phyloP scores from a whole-genome alignment of 2,329 filamentous ascomycete species.

The Byssothecium circinans region DNA sequence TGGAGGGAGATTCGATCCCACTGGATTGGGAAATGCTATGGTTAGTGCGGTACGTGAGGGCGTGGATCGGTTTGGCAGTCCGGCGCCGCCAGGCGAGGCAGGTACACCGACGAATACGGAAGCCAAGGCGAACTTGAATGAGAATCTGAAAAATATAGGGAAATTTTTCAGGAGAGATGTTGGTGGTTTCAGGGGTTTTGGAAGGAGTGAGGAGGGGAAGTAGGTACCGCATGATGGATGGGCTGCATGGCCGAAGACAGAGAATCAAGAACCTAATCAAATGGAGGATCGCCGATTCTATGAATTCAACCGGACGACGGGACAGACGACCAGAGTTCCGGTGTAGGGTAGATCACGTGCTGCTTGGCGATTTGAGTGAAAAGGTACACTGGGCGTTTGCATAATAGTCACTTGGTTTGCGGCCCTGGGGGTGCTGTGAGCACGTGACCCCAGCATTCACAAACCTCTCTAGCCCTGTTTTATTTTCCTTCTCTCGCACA shows the following conservation, averaged over 20 bases:
- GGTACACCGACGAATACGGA: slow-evolving; percentile 45
- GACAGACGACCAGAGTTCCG: too few species aligned
- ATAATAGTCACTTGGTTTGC: too few species aligned
- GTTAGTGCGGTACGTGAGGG: slow-evolving; percentile 86
- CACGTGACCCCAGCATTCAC: too few species aligned
- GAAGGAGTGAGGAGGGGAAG: slow-evolving; percentile 34
- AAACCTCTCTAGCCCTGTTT: too few species aligned
- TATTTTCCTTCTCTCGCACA: too few species aligned
- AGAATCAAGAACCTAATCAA: background rate
- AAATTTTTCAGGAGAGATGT: slow-evolving; percentile 94
- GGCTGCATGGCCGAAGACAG: background rate
- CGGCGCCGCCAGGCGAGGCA: slow-evolving; percentile 36
- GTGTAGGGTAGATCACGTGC: too few species aligned
- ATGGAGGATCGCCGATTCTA: too few species aligned
- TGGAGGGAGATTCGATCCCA: slow-evolving; percentile 68
- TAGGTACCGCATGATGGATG: slow-evolving; percentile 8
- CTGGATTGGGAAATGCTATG: slow-evolving; percentile 81
- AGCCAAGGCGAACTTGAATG: slow-evolving; percentile 76
- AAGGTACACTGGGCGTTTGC: too few species aligned
- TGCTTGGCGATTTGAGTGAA: too few species aligned
- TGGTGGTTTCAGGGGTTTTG: slow-evolving; percentile 51
- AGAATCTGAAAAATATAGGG: slow-evolving; percentile 92
- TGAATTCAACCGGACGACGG: too few species aligned
- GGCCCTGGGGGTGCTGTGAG: too few species aligned
- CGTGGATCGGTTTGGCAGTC: slow-evolving; percentile 73